phyloP scores from a whole-genome alignment of 345 rosid genomes.

The Camelina laxa region DNA sequence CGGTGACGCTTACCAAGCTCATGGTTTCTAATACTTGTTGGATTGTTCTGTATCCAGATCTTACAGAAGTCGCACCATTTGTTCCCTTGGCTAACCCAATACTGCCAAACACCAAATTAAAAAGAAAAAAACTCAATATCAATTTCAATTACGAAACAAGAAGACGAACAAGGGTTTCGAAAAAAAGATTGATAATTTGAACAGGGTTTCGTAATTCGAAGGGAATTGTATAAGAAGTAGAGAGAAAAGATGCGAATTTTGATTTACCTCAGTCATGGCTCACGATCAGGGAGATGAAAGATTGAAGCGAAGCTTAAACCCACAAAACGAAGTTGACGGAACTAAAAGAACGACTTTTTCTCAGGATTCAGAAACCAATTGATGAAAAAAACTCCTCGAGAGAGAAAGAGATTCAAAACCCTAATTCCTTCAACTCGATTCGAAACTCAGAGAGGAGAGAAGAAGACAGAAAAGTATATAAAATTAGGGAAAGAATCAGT shows the following conservation, averaged over 20 bases:
- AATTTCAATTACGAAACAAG: slow-evolving; percentile 16
- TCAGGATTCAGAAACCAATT: slow-evolving; percentile 10
- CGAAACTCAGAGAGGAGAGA: slow-evolving; percentile 14
- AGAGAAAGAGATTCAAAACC: slow-evolving; percentile 22
- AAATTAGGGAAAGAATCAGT: background rate
- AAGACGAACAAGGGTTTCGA: slow-evolving; percentile 1
- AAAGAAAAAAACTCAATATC: background rate
- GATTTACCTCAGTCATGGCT: slow-evolving; percentile 78
- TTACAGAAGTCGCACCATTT: slow-evolving; percentile 99
- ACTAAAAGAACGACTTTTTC: background rate
- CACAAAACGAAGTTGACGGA: background rate
- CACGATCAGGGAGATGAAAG: slow-evolving; percentile 31
- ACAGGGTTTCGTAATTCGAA: slow-evolving; percentile 1
- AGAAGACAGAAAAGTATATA: background rate
- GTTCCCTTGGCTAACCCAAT: slow-evolving; percentile 97
- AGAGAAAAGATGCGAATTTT: background rate
- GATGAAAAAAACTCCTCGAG: background rate
- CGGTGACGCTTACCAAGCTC: slow-evolving; percentile 88
- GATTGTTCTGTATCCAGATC: slow-evolving; percentile 76
- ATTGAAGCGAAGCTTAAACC: slow-evolving; percentile 15
- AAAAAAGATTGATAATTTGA: background rate
- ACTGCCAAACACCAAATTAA: slow-evolving; percentile 48
- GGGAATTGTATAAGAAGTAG: background rate
- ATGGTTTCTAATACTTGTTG: slow-evolving; percentile 87
- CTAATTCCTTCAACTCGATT: slow-evolving; percentile 22